phyloP scores from a whole-genome alignment of 2,329 filamentous ascomycete species.

The Juglanconis sp. region DNA sequence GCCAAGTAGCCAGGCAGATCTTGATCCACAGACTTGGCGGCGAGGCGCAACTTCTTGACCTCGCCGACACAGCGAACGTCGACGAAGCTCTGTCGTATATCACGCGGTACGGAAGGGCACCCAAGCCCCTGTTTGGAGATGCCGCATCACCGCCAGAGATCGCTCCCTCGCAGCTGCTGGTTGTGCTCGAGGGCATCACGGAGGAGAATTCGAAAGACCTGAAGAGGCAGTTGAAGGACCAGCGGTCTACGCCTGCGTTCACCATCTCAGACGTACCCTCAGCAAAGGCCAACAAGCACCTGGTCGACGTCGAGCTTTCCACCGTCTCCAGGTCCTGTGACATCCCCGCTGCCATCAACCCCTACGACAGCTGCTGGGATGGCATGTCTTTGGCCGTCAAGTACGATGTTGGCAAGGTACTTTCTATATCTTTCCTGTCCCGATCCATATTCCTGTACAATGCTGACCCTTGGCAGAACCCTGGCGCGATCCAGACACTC shows the following conservation, averaged over 20 bases:
- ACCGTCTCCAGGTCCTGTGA: conserved; percentile 36
- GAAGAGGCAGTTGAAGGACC: conserved; percentile 36
- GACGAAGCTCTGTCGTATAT: conserved; percentile 54
- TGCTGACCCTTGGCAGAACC: conserved; percentile 33
- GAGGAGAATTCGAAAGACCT: conserved; percentile 39
- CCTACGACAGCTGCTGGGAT: conserved; percentile 43
- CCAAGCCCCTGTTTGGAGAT: conserved; percentile 49
- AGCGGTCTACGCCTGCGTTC: conserved; percentile 44
- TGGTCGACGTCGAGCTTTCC: conserved; percentile 41
- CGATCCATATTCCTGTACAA: neutral
- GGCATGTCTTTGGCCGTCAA: conserved; percentile 40
- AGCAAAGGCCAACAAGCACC: conserved; percentile 37
- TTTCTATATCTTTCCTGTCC: neutral
- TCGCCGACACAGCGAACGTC: conserved; percentile 42
- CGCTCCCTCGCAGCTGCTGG: conserved; percentile 52
- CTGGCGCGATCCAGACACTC: conserved; percentile 41
- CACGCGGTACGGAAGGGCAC: conserved; percentile 56
- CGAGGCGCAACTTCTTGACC: conserved; percentile 44
- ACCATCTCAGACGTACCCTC: conserved; percentile 45
- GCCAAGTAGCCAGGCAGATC: conserved; percentile 55
- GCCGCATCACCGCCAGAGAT: conserved; percentile 21
- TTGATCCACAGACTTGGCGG: conserved; percentile 54
- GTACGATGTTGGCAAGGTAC: conserved; percentile 44
- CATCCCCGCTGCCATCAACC: conserved; percentile 38
- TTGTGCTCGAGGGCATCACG: conserved; percentile 57